Conservation (phyloP, 2,329 filamentous ascomycete genomes). For the Curvularia verruculosa region DNA sequence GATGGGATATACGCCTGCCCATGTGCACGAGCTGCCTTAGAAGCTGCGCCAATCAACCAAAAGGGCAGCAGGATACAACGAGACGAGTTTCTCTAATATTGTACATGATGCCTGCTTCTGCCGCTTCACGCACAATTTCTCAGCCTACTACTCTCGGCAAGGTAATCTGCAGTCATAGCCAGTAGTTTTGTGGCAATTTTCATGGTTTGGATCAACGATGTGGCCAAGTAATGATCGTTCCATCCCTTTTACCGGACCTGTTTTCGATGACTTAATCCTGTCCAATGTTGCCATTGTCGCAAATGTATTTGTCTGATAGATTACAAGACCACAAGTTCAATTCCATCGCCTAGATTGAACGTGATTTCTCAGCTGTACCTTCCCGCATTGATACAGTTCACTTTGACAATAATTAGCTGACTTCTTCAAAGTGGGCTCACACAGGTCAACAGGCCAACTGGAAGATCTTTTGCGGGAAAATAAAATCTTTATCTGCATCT, state of each 20-base stretch:
- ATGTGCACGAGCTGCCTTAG: background rate
- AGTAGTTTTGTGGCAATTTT: background rate
- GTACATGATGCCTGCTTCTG: no score
- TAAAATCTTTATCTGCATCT: no score
- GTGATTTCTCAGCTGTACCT: background rate
- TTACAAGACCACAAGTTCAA: background rate
- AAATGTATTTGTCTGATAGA: background rate
- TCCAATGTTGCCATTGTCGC: background rate
- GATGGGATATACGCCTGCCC: background rate
- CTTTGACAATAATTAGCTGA: no score
- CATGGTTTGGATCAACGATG: background rate
- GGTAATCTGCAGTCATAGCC: background rate
- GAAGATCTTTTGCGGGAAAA: no score
- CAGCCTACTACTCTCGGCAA: background rate
- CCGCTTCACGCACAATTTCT: no score
- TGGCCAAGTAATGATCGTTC: background rate
- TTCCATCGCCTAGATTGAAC: background rate
- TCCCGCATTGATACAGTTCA: background rate
- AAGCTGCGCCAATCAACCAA: no score
- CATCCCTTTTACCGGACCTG: background rate
- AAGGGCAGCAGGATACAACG: no score
- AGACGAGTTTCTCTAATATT: no score
- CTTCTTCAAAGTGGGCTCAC: no score
- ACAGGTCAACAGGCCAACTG: no score
- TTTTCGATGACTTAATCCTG: background rate